Percentiles rank a stretch among this genome's conserved stretches.
phyloP scores from a whole-genome alignment of 2,329 filamentous ascomycete genomes.

The Microdochium trichocladiopsis region DNA sequence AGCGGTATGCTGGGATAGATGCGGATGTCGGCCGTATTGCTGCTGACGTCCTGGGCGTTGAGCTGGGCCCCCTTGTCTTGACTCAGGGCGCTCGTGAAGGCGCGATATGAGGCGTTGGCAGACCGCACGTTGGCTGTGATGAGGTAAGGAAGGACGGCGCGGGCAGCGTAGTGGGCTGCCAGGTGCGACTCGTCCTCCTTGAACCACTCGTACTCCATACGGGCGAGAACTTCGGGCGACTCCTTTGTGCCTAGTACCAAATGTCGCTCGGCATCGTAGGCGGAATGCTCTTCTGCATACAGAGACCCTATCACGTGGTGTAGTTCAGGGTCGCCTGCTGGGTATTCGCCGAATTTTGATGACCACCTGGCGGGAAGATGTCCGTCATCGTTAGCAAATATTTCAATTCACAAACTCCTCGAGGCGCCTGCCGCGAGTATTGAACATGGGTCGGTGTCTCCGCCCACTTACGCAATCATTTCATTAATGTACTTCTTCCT shows the following conservation, averaged over 20 bases:
- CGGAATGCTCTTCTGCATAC: slow-evolving; percentile 88
- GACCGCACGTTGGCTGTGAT: slow-evolving; percentile 84
- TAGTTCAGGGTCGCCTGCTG: slow-evolving; percentile 86
- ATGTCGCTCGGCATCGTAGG: slow-evolving; percentile 90
- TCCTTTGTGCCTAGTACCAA: slow-evolving; percentile 83
- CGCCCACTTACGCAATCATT: slow-evolving; percentile 58
- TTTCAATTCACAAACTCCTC: too few species aligned
- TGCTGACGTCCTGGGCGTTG: slow-evolving; percentile 75
- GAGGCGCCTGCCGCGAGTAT: not conserved
- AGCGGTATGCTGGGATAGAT: slow-evolving; percentile 90
- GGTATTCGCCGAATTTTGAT: slow-evolving; percentile 74
- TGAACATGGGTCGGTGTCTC: not conserved
- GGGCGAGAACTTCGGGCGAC: slow-evolving; percentile 71
- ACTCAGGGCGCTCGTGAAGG: slow-evolving; percentile 64
- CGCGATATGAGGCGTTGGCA: slow-evolving; percentile 73
- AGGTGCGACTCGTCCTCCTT: slow-evolving; percentile 80
- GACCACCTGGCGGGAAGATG: slow-evolving; percentile 61
- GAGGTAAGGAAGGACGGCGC: slow-evolving; percentile 85
- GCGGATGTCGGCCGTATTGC: slow-evolving; percentile 63
- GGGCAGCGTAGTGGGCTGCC: slow-evolving; percentile 77
- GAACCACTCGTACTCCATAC: slow-evolving; percentile 93
- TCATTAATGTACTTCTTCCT: slow-evolving; percentile 89
- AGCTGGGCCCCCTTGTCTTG: slow-evolving; percentile 48
- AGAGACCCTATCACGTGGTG: slow-evolving; percentile 86
- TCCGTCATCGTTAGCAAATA: not conserved